A percentile compares a stretch with the other conserved stretches of the same genome.
Evolutionary conservation across 2,329 filamentous ascomycete species (phyloP).

Genomic region (Colletotrichum spaethianum): DNA sequence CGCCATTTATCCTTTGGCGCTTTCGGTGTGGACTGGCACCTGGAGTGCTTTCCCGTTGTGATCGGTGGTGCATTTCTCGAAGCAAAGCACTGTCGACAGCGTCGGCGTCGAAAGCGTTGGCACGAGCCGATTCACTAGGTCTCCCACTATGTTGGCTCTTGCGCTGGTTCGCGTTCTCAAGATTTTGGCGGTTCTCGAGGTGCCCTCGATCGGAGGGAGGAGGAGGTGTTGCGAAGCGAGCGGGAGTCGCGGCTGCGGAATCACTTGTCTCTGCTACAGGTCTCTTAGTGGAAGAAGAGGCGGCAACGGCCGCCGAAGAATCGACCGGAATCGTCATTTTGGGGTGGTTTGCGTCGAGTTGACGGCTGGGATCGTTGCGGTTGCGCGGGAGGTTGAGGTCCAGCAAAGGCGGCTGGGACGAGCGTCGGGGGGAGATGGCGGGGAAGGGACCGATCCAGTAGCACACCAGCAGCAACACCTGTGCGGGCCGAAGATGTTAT

Average conservation of each 20-base stretch:
- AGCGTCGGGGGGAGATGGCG: constrained; percentile 25
- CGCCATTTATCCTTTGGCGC: constrained; percentile 72
- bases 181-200: constrained; percentile 58
- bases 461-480: constrained; percentile 18
- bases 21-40: constrained; percentile 71
- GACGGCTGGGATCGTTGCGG: constrained; percentile 42
- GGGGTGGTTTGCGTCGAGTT: constrained; percentile 30
- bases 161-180: constrained; percentile 53
- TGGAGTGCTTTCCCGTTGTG: constrained; percentile 67
- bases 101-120: constrained; percentile 62
- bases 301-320: constrained; percentile 43
- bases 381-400: constrained; percentile 16
- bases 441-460: constrained; percentile 16
- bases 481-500: constrained; percentile 13
- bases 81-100: constrained; percentile 66
- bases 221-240: constrained; percentile 60
- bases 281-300: constrained; percentile 49
- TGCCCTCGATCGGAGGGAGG: constrained; percentile 60
- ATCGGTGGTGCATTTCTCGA: constrained; percentile 65
- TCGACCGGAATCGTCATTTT: constrained; percentile 55
- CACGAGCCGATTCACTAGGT: constrained; percentile 53
- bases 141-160: constrained; percentile 52
- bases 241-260: constrained; percentile 52
- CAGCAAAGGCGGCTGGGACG: constrained; percentile 28
- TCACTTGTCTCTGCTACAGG: constrained; percentile 51